Base-by-base conservation (phyloP, 1,139 yeast genomes). In the Keqinozyma sinolaborantium region DNA sequence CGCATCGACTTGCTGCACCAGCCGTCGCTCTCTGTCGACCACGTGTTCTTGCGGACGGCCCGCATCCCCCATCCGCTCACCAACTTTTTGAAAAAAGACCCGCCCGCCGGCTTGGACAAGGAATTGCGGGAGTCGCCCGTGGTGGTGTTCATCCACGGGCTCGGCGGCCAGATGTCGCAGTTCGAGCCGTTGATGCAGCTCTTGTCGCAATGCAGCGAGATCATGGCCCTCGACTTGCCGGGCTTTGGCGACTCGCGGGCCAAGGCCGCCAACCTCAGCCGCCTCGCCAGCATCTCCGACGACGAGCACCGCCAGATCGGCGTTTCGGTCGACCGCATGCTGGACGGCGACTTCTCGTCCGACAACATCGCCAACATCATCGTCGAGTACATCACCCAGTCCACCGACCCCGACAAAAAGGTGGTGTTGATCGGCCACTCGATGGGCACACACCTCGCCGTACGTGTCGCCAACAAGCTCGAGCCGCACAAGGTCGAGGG, bases 81-180 rank as follows among this genome's bases (percentile, higher is more conserved):
- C 16, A 72, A 62, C 35, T 75, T 69, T 40, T 64, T 70, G 53
- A 61, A 60, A 29, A 63, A 73, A 33, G 72, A 54, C 37, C 54
- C 45, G 29, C 58, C 51, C 33, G 56, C 38, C 28, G 31, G 44
- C n/a, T 34, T 48, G 3, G 52, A 55, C 29, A 42, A 48, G 12
- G 70, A 70, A 31, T 56, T 77, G 25, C 56, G 61, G 16, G 65
- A 64, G 14, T 56, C 79, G 30, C 92, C 94, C 0, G 60, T 77
- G 4, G 53, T 81, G 10, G 61, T 83, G 10, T 72, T 83, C 32
- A 48, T 83, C 14, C 94, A 83, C 53, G 94, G 94, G 0, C 57
- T 83, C 27, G 94, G 94, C 1, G 94, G 94, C 6, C 90, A 82
- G 48, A 64, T 81, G 58, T 67, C 83, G 7, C 90, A 82, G 50